phyloP scores from a whole-genome alignment of 1,284 basidiomycete genomes.

The Lentinus polychrous region DNA sequence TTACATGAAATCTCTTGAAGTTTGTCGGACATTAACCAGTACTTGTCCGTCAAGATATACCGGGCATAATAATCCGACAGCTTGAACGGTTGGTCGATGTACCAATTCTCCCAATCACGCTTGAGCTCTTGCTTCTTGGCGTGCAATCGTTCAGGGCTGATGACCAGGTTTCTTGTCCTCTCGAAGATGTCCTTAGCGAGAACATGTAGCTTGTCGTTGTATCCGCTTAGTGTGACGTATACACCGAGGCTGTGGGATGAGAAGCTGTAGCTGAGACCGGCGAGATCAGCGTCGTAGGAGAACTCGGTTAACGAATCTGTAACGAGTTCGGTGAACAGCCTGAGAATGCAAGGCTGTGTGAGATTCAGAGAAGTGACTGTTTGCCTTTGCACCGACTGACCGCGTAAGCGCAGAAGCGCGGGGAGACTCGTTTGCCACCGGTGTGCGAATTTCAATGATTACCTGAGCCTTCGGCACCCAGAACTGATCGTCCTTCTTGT shows the following conservation, averaged over 20 bases:
- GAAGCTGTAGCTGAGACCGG: slow-evolving; percentile 80
- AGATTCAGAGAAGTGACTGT: not conserved
- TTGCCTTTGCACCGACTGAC: slow-evolving; percentile 5
- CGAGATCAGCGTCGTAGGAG: slow-evolving; percentile 90
- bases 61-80: slow-evolving; percentile 77
- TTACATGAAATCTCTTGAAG: slow-evolving; percentile 72
- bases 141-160: slow-evolving; percentile 69
- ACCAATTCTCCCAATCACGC: slow-evolving; percentile 82
- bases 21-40: slow-evolving; percentile 81
- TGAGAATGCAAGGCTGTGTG: slow-evolving; percentile 20
- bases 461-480: slow-evolving; percentile 86
- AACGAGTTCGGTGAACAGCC: slow-evolving; percentile 84
- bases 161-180: slow-evolving; percentile 61
- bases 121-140: slow-evolving; percentile 76
- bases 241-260: slow-evolving; percentile 64
- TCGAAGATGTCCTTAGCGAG: slow-evolving; percentile 75
- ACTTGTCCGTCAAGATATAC: slow-evolving; percentile 63
- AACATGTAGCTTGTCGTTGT: slow-evolving; percentile 89
- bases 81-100: slow-evolving; percentile 77
- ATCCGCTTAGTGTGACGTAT: slow-evolving; percentile 72
- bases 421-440: slow-evolving; percentile 12
- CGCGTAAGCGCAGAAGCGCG: slow-evolving; percentile 13
- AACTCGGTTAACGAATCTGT: slow-evolving; percentile 88
- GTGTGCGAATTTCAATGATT: slow-evolving; percentile 67
- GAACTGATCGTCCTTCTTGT: slow-evolving; percentile 95